phyloP scores from a whole-genome alignment of 2,329 filamentous ascomycete species.

The Colletotrichum sojae region DNA sequence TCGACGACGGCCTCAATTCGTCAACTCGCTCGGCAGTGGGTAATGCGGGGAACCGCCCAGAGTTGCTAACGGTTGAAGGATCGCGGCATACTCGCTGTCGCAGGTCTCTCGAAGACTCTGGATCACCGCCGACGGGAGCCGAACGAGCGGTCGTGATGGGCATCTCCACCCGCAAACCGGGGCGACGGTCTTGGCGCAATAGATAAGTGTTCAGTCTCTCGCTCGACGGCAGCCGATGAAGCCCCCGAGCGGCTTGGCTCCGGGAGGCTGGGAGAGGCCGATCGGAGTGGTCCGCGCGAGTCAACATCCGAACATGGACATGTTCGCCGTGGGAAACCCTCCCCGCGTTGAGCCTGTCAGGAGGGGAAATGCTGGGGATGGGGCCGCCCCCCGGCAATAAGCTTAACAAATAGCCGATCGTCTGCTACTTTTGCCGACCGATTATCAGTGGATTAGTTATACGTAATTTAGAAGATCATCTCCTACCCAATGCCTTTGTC shows the following conservation, averaged over 20 bases:
- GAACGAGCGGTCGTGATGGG: neutral
- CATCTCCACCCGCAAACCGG: conserved; percentile 8
- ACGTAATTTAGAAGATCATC: neutral
- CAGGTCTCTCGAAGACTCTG: neutral
- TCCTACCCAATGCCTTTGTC: too few relatives aligned
- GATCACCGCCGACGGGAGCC: neutral
- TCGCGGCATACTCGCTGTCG: neutral
- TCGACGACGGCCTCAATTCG: neutral
- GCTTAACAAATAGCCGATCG: conserved; percentile 31
- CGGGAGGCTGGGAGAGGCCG: conserved; percentile 5
- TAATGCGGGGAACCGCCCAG: conserved; percentile 14
- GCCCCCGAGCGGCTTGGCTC: conserved; percentile 17
- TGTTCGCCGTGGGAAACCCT: conserved; percentile 24
- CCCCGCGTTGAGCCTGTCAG: conserved; percentile 1
- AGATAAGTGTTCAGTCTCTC: conserved; percentile 27
- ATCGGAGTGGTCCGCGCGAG: conserved; percentile 2
- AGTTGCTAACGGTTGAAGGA: neutral
- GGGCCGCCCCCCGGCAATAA: conserved; percentile 20
- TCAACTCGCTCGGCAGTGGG: neutral
- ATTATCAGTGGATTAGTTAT: conserved; percentile 8
- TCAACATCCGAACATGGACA: neutral
- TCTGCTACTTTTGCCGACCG: conserved; percentile 24
- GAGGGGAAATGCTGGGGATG: conserved; percentile 23
- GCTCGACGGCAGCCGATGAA: neutral
- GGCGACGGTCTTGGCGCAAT: conserved; percentile 12